phyloP scores from a whole-genome alignment of 345 rosid genomes.

The Arabis hirsuta region DNA sequence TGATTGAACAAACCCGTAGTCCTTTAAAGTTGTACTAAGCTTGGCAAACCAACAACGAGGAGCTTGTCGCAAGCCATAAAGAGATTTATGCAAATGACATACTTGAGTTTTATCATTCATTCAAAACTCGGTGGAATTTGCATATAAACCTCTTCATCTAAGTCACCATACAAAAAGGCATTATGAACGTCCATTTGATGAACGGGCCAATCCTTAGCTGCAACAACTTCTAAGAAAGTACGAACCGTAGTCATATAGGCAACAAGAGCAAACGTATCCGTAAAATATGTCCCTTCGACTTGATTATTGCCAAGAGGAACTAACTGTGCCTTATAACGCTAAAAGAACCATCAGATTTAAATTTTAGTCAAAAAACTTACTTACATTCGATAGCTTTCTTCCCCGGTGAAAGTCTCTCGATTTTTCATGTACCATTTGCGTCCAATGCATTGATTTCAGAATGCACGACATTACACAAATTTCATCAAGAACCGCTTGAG shows the following conservation, averaged over 20 bases:
- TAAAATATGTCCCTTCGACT: background rate
- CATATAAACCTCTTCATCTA: background rate
- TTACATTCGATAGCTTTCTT: background rate
- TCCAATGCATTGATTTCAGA: no score
- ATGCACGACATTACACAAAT: background rate
- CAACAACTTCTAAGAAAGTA: background rate
- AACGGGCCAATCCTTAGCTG: background rate
- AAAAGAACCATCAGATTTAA: background rate
- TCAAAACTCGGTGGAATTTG: background rate
- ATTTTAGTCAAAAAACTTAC: background rate
- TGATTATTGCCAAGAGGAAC: background rate
- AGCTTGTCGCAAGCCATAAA: background rate
- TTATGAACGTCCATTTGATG: background rate
- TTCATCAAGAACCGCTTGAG: background rate
- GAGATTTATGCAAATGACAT: background rate
- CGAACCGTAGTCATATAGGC: background rate
- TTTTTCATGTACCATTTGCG: background rate
- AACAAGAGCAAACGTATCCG: background rate
- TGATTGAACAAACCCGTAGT: background rate
- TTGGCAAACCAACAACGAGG: background rate
- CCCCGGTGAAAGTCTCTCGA: no score
- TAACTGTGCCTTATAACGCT: background rate
- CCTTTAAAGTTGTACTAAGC: rapidly evolving
- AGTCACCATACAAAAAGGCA: background rate
- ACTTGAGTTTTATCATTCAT: background rate